Evolutionary conservation across 768 basidiomycete species (phyloP), one percentile per base, ranked within the genome.

Genomic region (Serendipita sp.): DNA sequence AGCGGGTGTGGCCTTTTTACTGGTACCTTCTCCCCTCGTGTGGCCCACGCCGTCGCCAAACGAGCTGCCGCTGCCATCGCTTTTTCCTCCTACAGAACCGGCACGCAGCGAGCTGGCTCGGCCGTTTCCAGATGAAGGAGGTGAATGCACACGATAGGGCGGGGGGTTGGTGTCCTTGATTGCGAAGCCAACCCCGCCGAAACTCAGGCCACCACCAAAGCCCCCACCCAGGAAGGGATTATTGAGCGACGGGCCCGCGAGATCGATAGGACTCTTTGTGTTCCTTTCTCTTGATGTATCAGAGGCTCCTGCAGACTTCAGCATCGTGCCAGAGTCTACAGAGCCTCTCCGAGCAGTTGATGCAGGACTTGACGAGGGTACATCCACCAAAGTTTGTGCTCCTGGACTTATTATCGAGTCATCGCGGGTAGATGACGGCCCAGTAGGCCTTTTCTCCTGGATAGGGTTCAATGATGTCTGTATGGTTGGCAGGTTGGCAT

Each of bases 201-300:
- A 60, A n/a, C 27, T 60, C 27, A 60, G 55, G n/a, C 55, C 55
- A 16, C 55, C 55, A 5, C 29, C 27, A n/a, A 60, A 37, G 10
- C 55, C 55, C 10, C 55, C 55, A 34, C 55, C 55, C 8, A 60
- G n/a, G 33, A 60, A 60, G 4, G 55, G 55, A 60, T 60, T 60
- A 60, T 60, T 23, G 18, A 37, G 29, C 10, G 33, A 5, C 11
- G 36, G 8, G 0, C 29, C 27, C 16, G 36, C 29, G 16, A 27
- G 27, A 18, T 29, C 33, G 55, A 37, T 37, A 23, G 55, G 55
- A 29, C 55, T 60, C 33, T 36, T 60, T 10, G 55, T 29, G 10
- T 29, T 29, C 18, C n/a, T 60, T 36, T 60, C 55, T 34, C 55
- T 27, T 18, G 27, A 27, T 4, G 18, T 60, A 27, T 60, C 55